Evolutionary conservation across 2,329 filamentous ascomycete species (phyloP).

Genomic region (Amphichorda felina): DNA sequence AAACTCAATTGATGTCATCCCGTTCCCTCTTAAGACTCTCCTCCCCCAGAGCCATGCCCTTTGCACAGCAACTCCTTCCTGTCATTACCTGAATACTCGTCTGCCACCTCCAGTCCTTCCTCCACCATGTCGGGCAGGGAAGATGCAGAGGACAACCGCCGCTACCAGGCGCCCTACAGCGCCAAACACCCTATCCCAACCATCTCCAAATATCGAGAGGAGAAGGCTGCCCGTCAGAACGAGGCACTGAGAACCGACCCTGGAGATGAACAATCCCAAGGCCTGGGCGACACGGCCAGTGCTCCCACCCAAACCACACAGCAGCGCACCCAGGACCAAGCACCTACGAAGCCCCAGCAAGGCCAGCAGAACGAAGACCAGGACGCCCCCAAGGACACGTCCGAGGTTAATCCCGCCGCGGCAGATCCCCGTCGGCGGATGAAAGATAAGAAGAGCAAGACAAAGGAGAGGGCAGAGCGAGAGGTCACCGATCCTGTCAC

Average conservation of each 20-base stretch:
- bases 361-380: constrained; percentile 5
- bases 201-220: constrained; percentile 34
- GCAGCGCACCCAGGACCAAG: constrained; percentile 5
- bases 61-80: neutral
- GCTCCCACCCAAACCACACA: no score
- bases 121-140: constrained; percentile 9
- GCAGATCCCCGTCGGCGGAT: constrained; percentile 33
- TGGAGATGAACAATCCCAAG: constrained; percentile 2
- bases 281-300: neutral
- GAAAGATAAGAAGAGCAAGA: constrained; percentile 27
- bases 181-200: constrained; percentile 33
- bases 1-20: no score
- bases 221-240: constrained; percentile 29
- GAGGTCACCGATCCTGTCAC: constrained; percentile 64
- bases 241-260: constrained; percentile 19
- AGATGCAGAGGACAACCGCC: constrained; percentile 23
- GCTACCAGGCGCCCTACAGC: constrained; percentile 28
- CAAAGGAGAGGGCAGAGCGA: constrained; percentile 32
- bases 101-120: neutral
- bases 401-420: constrained; percentile 20
- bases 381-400: constrained; percentile 18
- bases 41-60: neutral
- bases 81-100: neutral
- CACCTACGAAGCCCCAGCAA: constrained; percentile 11
- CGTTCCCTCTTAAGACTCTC: no score